Evolutionary conservation across 1,139 yeast genomes (phyloP).

Genomic region (Meyerozyma smithsonii): DNA sequence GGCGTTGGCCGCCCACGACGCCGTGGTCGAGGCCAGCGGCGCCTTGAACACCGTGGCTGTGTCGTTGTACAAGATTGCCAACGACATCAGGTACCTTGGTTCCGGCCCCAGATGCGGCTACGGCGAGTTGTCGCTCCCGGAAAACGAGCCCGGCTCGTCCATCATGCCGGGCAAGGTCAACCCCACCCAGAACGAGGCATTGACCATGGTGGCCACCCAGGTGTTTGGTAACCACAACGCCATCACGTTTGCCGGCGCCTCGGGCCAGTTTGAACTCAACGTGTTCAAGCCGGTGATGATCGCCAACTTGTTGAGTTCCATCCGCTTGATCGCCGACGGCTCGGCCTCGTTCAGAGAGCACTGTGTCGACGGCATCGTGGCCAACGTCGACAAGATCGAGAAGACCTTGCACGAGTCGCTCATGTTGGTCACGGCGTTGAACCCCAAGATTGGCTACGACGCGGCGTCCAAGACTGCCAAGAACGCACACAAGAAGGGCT

Average conservation of each 20-base stretch:
- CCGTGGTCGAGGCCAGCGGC: slow-evolving; percentile 95
- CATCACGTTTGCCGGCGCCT: slow-evolving; percentile 95
- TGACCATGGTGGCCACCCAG: slow-evolving; percentile 97
- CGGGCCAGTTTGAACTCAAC: slow-evolving; percentile 96
- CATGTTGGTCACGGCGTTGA: slow-evolving; percentile 97
- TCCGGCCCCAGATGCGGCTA: slow-evolving; percentile 99
- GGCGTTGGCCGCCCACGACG: slow-evolving; percentile 98
- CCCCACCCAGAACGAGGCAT: slow-evolving; percentile 98
- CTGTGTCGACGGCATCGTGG: slow-evolving; percentile 92
- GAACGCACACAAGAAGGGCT: slow-evolving; percentile 96
- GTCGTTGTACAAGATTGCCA: slow-evolving; percentile 91
- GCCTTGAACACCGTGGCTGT: slow-evolving; percentile 94
- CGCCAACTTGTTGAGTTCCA: slow-evolving; percentile 79
- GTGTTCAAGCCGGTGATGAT: slow-evolving; percentile 97
- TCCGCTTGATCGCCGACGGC: slow-evolving; percentile 88
- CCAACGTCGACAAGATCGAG: slow-evolving; percentile 81
- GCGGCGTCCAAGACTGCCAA: slow-evolving; percentile 96
- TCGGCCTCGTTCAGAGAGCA: slow-evolving; percentile 81
- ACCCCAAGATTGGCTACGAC: slow-evolving; percentile 98
- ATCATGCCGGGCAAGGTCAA: slow-evolving; percentile 99
- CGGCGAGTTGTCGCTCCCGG: slow-evolving; percentile 92
- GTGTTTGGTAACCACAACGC: slow-evolving; percentile 95
- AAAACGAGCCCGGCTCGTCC: slow-evolving; percentile 98
- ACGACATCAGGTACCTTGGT: slow-evolving; percentile 96
- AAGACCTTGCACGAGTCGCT: slow-evolving; percentile 89